These are phyloP conservation scores for Panicum hallii DNA, from an alignment of 202 grass and related monocot species.

Conservation along the genomic window DNA sequence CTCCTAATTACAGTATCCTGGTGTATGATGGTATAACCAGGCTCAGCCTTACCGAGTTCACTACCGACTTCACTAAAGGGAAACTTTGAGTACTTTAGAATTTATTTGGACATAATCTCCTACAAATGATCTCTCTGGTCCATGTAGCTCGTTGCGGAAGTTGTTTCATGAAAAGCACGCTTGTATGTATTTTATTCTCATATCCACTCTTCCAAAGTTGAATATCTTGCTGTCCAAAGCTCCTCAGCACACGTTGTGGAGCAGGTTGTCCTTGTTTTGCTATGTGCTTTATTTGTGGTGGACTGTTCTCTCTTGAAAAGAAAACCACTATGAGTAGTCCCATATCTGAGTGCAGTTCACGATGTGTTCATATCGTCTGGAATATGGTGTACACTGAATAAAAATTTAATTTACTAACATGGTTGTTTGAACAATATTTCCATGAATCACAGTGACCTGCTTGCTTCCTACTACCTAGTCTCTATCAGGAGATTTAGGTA, in stretches of 20 bases:
- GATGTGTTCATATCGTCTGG: not conserved
- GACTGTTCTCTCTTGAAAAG: not conserved
- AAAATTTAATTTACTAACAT: not conserved
- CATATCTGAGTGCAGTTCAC: not conserved
- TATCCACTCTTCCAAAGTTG: not conserved
- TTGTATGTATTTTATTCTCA: not conserved
- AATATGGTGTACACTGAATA: not conserved
- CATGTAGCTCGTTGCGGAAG: not conserved
- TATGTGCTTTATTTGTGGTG: not conserved
- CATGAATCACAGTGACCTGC: not conserved
- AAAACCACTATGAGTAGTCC: not conserved
- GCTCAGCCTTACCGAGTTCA: not conserved
- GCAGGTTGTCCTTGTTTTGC: not conserved
- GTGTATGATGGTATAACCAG: not conserved
- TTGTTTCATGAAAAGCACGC: not conserved
- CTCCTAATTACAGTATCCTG: not conserved
- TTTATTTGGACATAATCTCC: not conserved
- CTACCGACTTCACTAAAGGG: not conserved
- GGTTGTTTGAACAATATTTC: not conserved
- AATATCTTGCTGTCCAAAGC: not conserved
- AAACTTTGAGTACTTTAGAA: not conserved
- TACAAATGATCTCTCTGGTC: not conserved
- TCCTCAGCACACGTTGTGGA: too few relatives aligned
- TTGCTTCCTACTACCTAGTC: not conserved
- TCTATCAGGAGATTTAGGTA: conserved; percentile 10